Base-by-base conservation (phyloP, 495 filamentous ascomycete species). In the Penicillium macrosclerotiorum region DNA sequence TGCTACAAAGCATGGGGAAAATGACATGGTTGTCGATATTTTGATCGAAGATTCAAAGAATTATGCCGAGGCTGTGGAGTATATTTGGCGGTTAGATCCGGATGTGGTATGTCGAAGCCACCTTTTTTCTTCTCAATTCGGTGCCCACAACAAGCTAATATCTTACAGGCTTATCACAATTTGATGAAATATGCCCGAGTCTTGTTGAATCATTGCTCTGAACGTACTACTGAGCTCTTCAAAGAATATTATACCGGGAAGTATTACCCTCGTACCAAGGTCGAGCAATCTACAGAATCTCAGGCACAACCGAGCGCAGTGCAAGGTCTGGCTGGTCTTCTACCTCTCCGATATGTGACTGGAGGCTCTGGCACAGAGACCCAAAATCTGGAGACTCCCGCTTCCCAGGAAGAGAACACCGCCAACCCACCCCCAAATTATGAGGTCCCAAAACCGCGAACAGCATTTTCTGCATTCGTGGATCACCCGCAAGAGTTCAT, bases 141-240 rank as follows among this genome's bases (percentile, higher is more conserved):
- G n/a, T n/a, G n/a, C n/a, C n/a, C n/a, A n/a, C n/a, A n/a, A 29
- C 7, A 5, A 16, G 26, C 37, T 42, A 37, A 23, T 7, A 45
- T 36, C 6, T 39, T 49, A 30, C 47, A 93, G 84, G 86, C 90
- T 9, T 96, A 95, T 61, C 73, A 80, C 17, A 95, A 89, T 56
- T 69, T 97, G 24, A 95, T 95, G 89, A 96, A 90, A 54, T 97
- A 97, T 57, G 89, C 92, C 3, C 83, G 90, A 13, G 89, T 96
- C 0, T 72, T 98, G 3, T 74, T 98, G 20, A 83, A 89, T 46
- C 79, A 97, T 66, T 93, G 89, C 55, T 82, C 89, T 4, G 69
- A 79, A 35, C 78, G 83, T 40, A 85, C 90, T 7, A 95, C 92
- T 1, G 77, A 88, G 42, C 55, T 97, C 0, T 96, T 98, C 60